Base-by-base conservation (phyloP, 202 grass and related monocot genomes). In the Schoenoplectus tabernaemontani region DNA sequence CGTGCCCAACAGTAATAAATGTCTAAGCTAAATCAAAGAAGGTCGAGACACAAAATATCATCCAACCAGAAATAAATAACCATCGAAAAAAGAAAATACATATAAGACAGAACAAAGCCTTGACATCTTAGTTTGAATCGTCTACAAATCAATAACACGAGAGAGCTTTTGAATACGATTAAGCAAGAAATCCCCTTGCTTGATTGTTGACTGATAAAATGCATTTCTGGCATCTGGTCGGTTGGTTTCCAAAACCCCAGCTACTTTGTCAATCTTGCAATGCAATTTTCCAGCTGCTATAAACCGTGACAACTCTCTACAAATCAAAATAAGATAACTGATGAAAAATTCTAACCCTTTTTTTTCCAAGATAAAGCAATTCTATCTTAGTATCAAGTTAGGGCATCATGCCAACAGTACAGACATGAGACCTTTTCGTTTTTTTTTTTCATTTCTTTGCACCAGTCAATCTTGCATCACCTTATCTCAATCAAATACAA, bases 241-340 rank as follows among this genome's bases (percentile, higher is more conserved):
- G 81, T 99, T 99, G 0, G 96, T 99, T 76, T 99, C 96, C 59
- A 99, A 64, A 57, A 95, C 90, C 22, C 92, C 90, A 20, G 90
- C 96, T 77, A 99, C 91, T 83, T 95, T 99, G 76, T 95, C 92
- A n/a, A 99, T 99, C 90, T 99, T 99, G 83, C 96, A 99, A 84
- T 99, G 92, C 78, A 99, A 90, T 67, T 99, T 95, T 12, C 92
- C 96, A 62, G 92, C 92, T 80, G 92, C 96, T 73, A 99, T 99
- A 56, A 99, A 99, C 23, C 90, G 88, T 1, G 91, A 99, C 81
- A 99, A 83, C 79, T 99, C 96, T 71, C 91, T 99, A 78, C 9
- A 85, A 24, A 81, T 0, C 3, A 19, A 57, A 50, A 47, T 19
- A 61, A 73, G 16, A 60, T 26, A 24, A 84, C 59, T 54, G 11